Evolutionary conservation across 2,329 filamentous ascomycete genomes (phyloP).

Genomic region (Cordyceps cicadae): DNA sequence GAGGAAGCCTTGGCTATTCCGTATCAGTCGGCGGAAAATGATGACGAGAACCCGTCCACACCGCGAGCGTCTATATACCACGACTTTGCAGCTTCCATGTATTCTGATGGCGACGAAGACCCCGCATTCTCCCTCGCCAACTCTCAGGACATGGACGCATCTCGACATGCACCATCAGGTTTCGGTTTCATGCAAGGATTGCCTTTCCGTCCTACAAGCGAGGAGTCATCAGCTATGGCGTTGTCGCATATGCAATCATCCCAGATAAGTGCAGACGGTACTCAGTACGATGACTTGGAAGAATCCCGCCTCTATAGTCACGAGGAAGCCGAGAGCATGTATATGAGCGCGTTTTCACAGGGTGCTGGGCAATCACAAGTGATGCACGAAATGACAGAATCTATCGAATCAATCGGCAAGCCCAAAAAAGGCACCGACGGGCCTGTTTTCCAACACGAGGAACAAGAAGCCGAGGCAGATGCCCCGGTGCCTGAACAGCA

Average conservation of each 20-base stretch:
- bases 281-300: constrained; percentile 40
- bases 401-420: neutral
- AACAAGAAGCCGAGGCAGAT: neutral
- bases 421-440: neutral
- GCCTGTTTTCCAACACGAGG: neutral
- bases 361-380: constrained; percentile 20
- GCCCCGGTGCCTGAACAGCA: neutral
- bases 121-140: constrained; percentile 17
- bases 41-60: constrained; percentile 36
- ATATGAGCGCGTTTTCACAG: constrained; percentile 64
- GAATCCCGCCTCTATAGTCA: constrained; percentile 67
- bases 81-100: constrained; percentile 20
- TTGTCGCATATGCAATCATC: neutral
- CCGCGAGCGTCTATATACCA: constrained; percentile 45
- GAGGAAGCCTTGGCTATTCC: constrained; percentile 50
- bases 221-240: constrained; percentile 4
- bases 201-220: constrained; percentile 15
- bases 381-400: neutral
- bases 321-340: constrained; percentile 79
- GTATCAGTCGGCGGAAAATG: constrained; percentile 39
- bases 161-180: neutral
- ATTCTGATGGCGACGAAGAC: constrained; percentile 17
- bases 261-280: neutral
- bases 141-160: neutral
- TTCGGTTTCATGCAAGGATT: constrained; percentile 12